Evolutionary conservation across 192 early-diverging fungal genomes (phyloP), one percentile per base, ranked within the genome.

Genomic region (Coemansia sp.): DNA sequence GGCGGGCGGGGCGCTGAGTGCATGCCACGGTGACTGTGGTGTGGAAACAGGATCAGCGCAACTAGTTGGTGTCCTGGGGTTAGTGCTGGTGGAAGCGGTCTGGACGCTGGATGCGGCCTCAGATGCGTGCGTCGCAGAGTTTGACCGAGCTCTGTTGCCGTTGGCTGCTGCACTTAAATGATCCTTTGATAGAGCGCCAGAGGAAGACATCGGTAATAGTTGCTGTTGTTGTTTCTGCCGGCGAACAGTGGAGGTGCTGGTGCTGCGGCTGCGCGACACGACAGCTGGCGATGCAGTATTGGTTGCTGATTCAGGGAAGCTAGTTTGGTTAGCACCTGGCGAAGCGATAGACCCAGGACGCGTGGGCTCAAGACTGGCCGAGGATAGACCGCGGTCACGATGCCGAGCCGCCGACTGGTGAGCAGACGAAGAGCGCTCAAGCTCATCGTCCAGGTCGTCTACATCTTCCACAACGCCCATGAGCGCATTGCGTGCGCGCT

Each of bases 391-490:
- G 26, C 78, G 78, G 44, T 81, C 78, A 27, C 78, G 78, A 31
- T 54, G n/a, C 47, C 56, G 24, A 25, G 58, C 16, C 16, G 48
- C 55, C 9, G 34, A 22, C 26, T 61, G 48, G 27, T 58, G 48
- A 62, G 51, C 32, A 23, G 28, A 44, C 21, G 55, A 38, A 2
- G 54, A 56, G 65, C 56, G 54, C 55, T 81, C 78, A 21, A 81
- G 63, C 54, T 81, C 78, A 47, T 65, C 73, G 28, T 81, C 69
- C 55, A 81, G 63, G 18, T 71, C 73, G 32, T 74, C 69, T 6
- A 58, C 72, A 41, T 81, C 78, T 56, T 81, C 78, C 5, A 81
- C 78, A 30, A 81, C 67, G 47, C 78, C 78, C 78, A 81, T 81
- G 26, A 81, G 64, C 27, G 78, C 78, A 24, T 81, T 81, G 34